Evolutionary conservation across 108 stramenopile species (phyloP), one percentile per base, ranked within the genome.

Genomic region (Cyclostephanos tholiformis): DNA sequence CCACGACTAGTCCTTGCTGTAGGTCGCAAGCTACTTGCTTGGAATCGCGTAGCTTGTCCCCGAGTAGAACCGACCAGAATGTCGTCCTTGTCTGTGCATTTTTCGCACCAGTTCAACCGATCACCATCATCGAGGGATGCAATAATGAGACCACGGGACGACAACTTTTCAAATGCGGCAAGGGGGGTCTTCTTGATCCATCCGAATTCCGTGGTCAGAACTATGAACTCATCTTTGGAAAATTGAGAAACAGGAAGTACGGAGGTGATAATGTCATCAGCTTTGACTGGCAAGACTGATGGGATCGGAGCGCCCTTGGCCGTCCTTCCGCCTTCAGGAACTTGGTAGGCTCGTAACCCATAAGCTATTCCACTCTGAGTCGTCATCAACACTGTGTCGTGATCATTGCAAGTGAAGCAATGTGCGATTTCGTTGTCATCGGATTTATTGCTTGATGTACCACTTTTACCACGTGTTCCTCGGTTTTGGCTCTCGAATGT

Each of bases 341-440:
- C 83, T 71, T 97, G 92, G 77, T 93, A 98, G 23, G 95, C 97
- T 61, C 93, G 79, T 26, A 98, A 62, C 11, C 94, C 96, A 72
- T 89, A 95, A n/a, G 96, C 96, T 63, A 98, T 84, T 12, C 97
- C 97, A 51, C 71, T 85, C 64, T 96, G 92, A 4, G 94, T 88
- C 17, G 93, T 87, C 92, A 97, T 97, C 5, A 98, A 72, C 16
- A 98, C 74, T 4, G 92, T 95, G 75, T 98, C 97, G 72, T 97
- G 98, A 71, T 97, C 97, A 68, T 95, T 96, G 77, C 97, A 97
- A 12, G 97, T 95, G 70, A 97, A 97, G 76, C 95, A 95, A 65
- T 97, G 97, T 14, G 88, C 76, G 8, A 98, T 86, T 71, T 90
- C 93, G 65, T 90, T 88, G 60, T 93, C 90, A 38, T 66, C 69